A percentile compares a stretch with the other conserved stretches of the same genome.
phyloP scores from a whole-genome alignment of 495 filamentous ascomycete genomes.

The Chaetomium tenue region DNA sequence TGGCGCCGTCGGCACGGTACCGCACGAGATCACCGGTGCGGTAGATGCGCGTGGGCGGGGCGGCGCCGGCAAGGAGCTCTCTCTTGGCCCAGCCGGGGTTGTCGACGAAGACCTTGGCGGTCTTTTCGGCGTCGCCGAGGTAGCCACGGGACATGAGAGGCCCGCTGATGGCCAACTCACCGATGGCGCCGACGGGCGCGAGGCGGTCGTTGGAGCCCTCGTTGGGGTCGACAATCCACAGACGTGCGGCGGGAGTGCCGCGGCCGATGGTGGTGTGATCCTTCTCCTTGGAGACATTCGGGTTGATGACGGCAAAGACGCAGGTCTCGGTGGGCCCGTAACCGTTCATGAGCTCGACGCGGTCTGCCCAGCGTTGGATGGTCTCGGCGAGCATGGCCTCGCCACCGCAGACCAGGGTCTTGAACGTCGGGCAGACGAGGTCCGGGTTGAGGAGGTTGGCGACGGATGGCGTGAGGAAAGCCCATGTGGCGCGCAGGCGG shows the following conservation, averaged over 20 bases:
- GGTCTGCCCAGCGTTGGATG: constrained; percentile 55
- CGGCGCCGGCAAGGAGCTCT: background rate
- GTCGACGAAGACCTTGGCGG: constrained; percentile 50
- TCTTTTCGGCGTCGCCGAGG: constrained; percentile 65
- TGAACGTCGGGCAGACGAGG: constrained; percentile 26
- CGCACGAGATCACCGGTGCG: constrained; percentile 60
- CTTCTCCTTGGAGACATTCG: constrained; percentile 16
- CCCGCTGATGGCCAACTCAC: constrained; percentile 54
- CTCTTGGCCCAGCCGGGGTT: constrained; percentile 20
- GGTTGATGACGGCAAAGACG: constrained; percentile 26
- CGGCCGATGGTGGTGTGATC: constrained; percentile 28
- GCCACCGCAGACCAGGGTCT: constrained; percentile 35
- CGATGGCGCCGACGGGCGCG: constrained; percentile 40
- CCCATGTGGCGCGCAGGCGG: constrained; percentile 26
- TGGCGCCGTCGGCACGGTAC: constrained; percentile 51
- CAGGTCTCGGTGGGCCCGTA: constrained; percentile 53
- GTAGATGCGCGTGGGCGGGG: constrained; percentile 42
- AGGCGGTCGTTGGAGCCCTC: constrained; percentile 21
- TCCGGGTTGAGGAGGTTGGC: constrained; percentile 33
- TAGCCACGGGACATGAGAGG: constrained; percentile 56
- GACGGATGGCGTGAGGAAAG: constrained; percentile 29
- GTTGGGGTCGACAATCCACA: constrained; percentile 29
- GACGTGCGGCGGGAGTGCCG: constrained; percentile 14
- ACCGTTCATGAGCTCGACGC: constrained; percentile 52
- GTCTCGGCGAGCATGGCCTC: constrained; percentile 31